These are phyloP conservation scores for Asterella californica DNA, from an alignment of 225 moss, liverwort and hornwort species.

Conservation along the genomic window DNA sequence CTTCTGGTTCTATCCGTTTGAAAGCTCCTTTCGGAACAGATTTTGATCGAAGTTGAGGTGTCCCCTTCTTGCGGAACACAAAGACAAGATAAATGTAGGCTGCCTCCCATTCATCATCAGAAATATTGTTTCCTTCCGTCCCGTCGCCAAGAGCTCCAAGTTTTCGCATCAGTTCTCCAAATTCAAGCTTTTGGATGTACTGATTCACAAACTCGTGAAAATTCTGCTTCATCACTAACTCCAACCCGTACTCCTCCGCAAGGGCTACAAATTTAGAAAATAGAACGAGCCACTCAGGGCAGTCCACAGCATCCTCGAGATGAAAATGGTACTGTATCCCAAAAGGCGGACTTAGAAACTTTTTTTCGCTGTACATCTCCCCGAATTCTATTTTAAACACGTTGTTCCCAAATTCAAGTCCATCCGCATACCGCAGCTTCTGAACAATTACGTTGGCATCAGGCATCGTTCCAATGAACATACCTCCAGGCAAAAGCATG, in stretches of 20 bases:
- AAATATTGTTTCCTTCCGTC: conserved; percentile 64
- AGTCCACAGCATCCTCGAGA: conserved; percentile 96
- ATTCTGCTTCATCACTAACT: conserved; percentile 84
- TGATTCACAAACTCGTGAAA: conserved; percentile 87
- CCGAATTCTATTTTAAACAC: conserved; percentile 79
- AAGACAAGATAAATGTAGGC: conserved; percentile 89
- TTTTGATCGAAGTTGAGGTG: conserved; percentile 50
- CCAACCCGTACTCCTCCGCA: conserved; percentile 90
- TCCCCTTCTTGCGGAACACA: conserved; percentile 81
- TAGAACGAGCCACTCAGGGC: conserved; percentile 97
- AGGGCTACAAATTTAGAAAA: conserved; percentile 74
- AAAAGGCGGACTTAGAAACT: conserved; percentile 70
- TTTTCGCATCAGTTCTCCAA: conserved; percentile 89
- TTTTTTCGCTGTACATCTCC: conserved; percentile 73
- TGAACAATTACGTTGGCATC: conserved; percentile 94
- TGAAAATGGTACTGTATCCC: conserved; percentile 96
- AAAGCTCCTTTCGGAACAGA: conserved; percentile 48
- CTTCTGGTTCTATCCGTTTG: conserved; percentile 59
- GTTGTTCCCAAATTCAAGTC: conserved; percentile 91
- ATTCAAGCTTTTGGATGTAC: conserved; percentile 75
- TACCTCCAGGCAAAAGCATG: conserved; percentile 77
- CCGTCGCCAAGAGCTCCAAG: conserved; percentile 80
- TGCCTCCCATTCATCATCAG: conserved; percentile 92
- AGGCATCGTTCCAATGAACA: conserved; percentile 96
- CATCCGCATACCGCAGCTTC: conserved; percentile 84